phyloP scores from a whole-genome alignment of 345 rosid species.

The Rhizophora mangle region DNA sequence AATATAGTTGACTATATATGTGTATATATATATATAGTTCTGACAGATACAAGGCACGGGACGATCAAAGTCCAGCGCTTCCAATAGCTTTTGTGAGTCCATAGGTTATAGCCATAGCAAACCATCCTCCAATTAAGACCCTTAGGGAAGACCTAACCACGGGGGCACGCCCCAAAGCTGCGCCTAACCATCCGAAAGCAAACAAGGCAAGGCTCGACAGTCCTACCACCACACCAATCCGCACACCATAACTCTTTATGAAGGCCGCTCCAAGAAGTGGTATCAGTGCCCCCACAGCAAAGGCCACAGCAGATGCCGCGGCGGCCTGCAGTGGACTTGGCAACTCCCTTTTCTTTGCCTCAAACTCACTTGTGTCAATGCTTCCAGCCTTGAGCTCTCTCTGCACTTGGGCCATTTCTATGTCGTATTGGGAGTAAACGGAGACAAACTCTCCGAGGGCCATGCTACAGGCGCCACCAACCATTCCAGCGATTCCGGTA shows the following conservation, averaged over 20 bases:
- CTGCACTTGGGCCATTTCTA: conserved; percentile 53
- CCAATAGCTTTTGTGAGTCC: conserved; percentile 36
- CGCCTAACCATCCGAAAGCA: conserved; percentile 38
- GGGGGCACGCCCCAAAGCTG: conserved; percentile 32
- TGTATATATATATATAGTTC: too few species aligned
- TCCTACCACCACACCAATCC: conserved; percentile 33
- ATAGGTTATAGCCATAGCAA: conserved; percentile 43
- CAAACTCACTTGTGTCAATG: neutral
- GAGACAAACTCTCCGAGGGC: conserved; percentile 86
- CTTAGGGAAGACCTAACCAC: conserved; percentile 29
- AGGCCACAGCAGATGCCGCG: conserved; percentile 38
- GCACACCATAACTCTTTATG: conserved; percentile 22
- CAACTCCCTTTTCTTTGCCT: conserved; percentile 23
- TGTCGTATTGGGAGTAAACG: conserved; percentile 66
- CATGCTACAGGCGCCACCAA: conserved; percentile 82
- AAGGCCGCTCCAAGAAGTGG: conserved; percentile 40
- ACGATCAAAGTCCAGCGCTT: too few species aligned
- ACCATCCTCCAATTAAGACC: conserved; percentile 47
- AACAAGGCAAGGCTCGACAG: conserved; percentile 34
- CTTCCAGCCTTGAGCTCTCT: conserved; percentile 27
- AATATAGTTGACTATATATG: too few species aligned
- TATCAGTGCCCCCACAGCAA: conserved; percentile 32
- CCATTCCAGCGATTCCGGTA: conserved; percentile 66
- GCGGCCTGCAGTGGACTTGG: conserved; percentile 44
- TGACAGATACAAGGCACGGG: too few species aligned